A percentile compares a stretch with the other conserved stretches of the same genome.
Evolutionary conservation across 2,329 filamentous ascomycete species (phyloP).

Genomic region (Nothophaeocryptopus gaeumannii): DNA sequence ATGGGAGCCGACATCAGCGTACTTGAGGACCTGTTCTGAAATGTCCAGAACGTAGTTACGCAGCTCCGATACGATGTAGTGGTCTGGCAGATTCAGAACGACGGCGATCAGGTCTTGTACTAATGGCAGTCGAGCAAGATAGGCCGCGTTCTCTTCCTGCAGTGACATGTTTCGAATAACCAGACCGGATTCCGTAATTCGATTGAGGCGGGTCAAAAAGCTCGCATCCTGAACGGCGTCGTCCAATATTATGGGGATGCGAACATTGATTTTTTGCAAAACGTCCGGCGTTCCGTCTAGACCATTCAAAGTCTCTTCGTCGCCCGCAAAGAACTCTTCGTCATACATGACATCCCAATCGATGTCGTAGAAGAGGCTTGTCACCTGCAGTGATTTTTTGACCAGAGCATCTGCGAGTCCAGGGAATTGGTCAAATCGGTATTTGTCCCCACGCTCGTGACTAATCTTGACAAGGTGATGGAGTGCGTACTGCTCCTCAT

Average conservation of each 20-base stretch:
- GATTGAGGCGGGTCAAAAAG: slow-evolving; percentile 67
- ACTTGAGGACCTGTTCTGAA: slow-evolving; percentile 83
- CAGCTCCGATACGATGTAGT: slow-evolving; percentile 72
- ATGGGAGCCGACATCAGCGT: slow-evolving; percentile 65
- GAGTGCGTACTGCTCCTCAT: slow-evolving; percentile 87
- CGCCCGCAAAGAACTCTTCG: slow-evolving; percentile 50
- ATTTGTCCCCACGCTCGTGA: slow-evolving; percentile 90
- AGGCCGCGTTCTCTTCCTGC: slow-evolving; percentile 80
- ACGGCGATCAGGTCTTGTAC: slow-evolving; percentile 82
- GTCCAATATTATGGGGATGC: slow-evolving; percentile 58
- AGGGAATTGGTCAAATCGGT: slow-evolving; percentile 88
- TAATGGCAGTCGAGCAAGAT: slow-evolving; percentile 70
- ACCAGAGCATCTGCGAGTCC: slow-evolving; percentile 84
- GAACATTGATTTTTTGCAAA: slow-evolving; percentile 65
- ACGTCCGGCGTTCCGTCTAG: slow-evolving; percentile 67
- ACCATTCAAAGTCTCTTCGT: slow-evolving; percentile 61
- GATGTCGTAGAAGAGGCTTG: slow-evolving; percentile 75
- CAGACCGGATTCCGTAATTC: slow-evolving; percentile 80
- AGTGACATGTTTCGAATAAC: slow-evolving; percentile 97
- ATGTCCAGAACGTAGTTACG: slow-evolving; percentile 91
- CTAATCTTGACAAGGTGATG: slow-evolving; percentile 95
- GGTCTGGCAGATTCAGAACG: slow-evolving; percentile 70
- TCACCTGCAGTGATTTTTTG: slow-evolving; percentile 77
- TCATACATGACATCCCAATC: slow-evolving; percentile 75
- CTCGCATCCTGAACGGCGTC: slow-evolving; percentile 68